A percentile compares a stretch with the other conserved stretches of the same genome.
These are phyloP conservation scores for Ceratocystis smalleyi DNA, from an alignment of 2,329 filamentous ascomycete genomes.

Conservation along the genomic window DNA sequence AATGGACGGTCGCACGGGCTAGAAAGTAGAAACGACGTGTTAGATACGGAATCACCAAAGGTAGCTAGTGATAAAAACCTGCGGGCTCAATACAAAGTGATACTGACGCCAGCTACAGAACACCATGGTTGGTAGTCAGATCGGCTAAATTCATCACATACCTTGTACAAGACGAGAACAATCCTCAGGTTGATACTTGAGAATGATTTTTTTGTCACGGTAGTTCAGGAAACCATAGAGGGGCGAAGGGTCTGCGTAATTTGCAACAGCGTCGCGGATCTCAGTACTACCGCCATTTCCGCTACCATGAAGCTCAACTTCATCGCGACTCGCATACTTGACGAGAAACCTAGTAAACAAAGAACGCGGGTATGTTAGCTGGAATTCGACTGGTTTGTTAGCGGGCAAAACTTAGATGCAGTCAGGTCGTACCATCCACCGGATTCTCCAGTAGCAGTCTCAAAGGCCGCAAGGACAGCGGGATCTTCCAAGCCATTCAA, in stretches of 20 bases:
- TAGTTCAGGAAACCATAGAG: constrained; percentile 87
- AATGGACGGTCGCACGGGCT: constrained; percentile 71
- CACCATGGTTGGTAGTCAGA: no score
- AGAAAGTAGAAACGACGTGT: constrained; percentile 17
- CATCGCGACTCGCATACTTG: constrained; percentile 79
- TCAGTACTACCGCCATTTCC: constrained; percentile 75
- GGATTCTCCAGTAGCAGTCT: constrained; percentile 61
- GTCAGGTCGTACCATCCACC: constrained; percentile 73
- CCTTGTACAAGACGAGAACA: constrained; percentile 88
- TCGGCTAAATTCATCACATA: constrained; percentile 28
- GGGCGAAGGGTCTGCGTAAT: constrained; percentile 71
- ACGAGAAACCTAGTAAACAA: constrained; percentile 63
- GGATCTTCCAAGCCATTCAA: constrained; percentile 82
- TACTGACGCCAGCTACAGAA: not conserved
- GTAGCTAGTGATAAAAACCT: not conserved
- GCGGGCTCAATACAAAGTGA: not conserved
- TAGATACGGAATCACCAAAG: not conserved
- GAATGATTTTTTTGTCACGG: constrained; percentile 70
- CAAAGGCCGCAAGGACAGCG: constrained; percentile 70
- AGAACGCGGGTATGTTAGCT: constrained; percentile 3
- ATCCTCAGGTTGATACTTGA: constrained; percentile 84
- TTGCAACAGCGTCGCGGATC: constrained; percentile 59
- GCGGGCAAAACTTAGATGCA: not conserved
- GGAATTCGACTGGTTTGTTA: not conserved
- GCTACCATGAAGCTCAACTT: constrained; percentile 59